A percentile compares a stretch with the other conserved stretches of the same genome.
Evolutionary conservation across 768 basidiomycete genomes (phyloP).

Genomic region (Collybia mongolica): DNA sequence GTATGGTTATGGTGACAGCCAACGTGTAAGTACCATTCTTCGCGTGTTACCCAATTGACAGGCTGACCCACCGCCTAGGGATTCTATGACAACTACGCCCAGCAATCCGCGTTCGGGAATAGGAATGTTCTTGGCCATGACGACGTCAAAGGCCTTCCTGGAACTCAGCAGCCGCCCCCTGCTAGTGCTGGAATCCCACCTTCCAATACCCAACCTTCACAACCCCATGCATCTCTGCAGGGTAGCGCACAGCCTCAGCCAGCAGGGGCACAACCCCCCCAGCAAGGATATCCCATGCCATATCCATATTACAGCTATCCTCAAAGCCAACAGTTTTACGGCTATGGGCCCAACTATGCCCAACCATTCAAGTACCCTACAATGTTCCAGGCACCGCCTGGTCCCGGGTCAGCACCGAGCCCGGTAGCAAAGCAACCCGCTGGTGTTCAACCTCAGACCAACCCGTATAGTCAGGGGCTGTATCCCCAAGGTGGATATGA

Average conservation of each 20-base stretch:
- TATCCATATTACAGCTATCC: conserved; percentile 64
- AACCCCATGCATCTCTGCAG: conserved; percentile 53
- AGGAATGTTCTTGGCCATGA: conserved; percentile 71
- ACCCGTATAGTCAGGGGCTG: conserved; percentile 61
- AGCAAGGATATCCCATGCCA: conserved; percentile 66
- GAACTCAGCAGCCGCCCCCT: conserved; percentile 55
- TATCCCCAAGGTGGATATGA: conserved; percentile 59
- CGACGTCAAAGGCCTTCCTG: conserved; percentile 70
- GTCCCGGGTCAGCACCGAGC: conserved; percentile 62
- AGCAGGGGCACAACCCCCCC: conserved; percentile 58
- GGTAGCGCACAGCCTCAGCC: conserved; percentile 57
- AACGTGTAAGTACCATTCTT: conserved; percentile 47
- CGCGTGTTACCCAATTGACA: conserved; percentile 12
- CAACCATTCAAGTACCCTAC: conserved; percentile 78
- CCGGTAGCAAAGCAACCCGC: conserved; percentile 68
- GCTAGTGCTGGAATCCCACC: conserved; percentile 47
- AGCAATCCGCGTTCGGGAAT: conserved; percentile 61
- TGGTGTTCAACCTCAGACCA: conserved; percentile 45
- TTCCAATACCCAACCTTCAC: conserved; percentile 51
- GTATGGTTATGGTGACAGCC: conserved; percentile 67
- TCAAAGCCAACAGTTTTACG: conserved; percentile 74
- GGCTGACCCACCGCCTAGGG: conserved; percentile 34
- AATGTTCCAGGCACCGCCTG: conserved; percentile 73
- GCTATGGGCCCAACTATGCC: conserved; percentile 61
- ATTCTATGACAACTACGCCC: conserved; percentile 76